A percentile compares a stretch with the other conserved stretches of the same genome.
Evolutionary conservation across 2,329 filamentous ascomycete species (phyloP).

Genomic region (Colletotrichum orchidophilum): DNA sequence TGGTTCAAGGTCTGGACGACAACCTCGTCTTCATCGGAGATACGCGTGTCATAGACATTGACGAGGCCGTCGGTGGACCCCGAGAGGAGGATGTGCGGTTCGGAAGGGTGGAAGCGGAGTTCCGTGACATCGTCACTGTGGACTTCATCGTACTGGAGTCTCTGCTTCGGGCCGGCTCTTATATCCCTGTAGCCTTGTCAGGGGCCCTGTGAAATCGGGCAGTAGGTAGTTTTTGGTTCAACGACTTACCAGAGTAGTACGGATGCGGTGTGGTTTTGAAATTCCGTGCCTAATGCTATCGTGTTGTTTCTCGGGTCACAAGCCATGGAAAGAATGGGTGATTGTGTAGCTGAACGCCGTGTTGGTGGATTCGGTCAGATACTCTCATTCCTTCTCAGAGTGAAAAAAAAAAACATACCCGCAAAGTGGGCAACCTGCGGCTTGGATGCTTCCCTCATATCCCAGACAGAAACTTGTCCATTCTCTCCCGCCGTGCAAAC

Average conservation of each 20-base stretch:
- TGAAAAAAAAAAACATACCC: conserved; percentile 47
- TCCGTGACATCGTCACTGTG: conserved; percentile 76
- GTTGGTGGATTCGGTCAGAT: conserved; percentile 34
- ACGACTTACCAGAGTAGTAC: conserved; percentile 66
- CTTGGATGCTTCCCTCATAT: conserved; percentile 59
- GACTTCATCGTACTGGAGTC: conserved; percentile 68
- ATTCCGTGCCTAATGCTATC: conserved; percentile 78
- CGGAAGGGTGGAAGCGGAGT: conserved; percentile 66
- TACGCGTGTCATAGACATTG: conserved; percentile 77
- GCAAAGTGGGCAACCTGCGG: conserved; percentile 55
- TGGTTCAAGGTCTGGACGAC: conserved; percentile 83
- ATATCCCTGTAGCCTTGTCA: conserved; percentile 60
- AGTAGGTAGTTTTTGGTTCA: conserved; percentile 4
- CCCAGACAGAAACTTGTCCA: conserved; percentile 73
- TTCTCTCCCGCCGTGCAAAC: conserved; percentile 78
- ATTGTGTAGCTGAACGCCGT: conserved; percentile 49
- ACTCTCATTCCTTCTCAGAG: neutral
- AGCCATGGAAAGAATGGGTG: conserved; percentile 72
- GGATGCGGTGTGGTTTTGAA: conserved; percentile 69
- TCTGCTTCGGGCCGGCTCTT: conserved; percentile 56
- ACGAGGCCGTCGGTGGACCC: conserved; percentile 84
- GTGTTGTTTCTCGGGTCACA: conserved; percentile 65
- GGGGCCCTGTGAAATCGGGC: neutral
- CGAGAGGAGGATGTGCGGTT: conserved; percentile 72
- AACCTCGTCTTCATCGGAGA: conserved; percentile 80